phyloP scores from a whole-genome alignment of 2,329 filamentous ascomycete genomes.

The Aspergillus spinulosporus region DNA sequence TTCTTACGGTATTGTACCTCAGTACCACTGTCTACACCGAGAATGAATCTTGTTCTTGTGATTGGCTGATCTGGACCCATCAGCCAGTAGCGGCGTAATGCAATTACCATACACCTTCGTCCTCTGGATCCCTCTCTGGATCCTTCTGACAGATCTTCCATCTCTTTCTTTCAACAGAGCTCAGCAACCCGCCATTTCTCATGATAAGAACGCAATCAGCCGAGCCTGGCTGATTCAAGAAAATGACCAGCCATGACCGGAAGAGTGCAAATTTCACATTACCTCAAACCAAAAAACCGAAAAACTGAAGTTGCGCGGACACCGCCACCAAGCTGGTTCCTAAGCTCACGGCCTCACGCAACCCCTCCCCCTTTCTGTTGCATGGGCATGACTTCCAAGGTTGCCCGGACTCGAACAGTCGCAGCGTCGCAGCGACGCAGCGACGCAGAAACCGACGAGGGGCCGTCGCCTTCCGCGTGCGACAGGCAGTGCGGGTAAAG shows the following conservation, averaged over 20 bases:
- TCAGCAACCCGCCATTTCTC: background rate
- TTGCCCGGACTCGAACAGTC: background rate
- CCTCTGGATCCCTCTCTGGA: conserved; percentile 1
- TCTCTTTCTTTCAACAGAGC: background rate
- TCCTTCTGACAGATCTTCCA: conserved; percentile 6
- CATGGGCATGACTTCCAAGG: too few relatives aligned
- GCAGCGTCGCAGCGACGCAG: background rate
- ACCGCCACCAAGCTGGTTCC: conserved; percentile 5
- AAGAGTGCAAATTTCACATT: background rate
- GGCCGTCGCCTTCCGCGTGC: background rate
- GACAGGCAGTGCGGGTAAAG: conserved; percentile 6
- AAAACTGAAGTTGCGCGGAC: conserved; percentile 1
- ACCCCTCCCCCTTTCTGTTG: conserved; percentile 12
- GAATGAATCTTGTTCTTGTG: background rate
- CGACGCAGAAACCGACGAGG: background rate
- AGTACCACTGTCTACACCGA: too few relatives aligned
- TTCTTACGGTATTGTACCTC: background rate
- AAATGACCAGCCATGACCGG: background rate
- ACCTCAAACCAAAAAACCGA: background rate
- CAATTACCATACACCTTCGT: conserved; percentile 8
- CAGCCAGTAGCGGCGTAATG: background rate
- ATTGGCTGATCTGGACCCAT: background rate
- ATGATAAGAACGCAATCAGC: background rate
- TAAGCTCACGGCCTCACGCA: background rate
- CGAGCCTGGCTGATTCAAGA: background rate